A percentile compares a stretch with the other conserved stretches of the same genome.
phyloP scores from a whole-genome alignment of 441 rosid genomes.

The Aleurites moluccanus region DNA sequence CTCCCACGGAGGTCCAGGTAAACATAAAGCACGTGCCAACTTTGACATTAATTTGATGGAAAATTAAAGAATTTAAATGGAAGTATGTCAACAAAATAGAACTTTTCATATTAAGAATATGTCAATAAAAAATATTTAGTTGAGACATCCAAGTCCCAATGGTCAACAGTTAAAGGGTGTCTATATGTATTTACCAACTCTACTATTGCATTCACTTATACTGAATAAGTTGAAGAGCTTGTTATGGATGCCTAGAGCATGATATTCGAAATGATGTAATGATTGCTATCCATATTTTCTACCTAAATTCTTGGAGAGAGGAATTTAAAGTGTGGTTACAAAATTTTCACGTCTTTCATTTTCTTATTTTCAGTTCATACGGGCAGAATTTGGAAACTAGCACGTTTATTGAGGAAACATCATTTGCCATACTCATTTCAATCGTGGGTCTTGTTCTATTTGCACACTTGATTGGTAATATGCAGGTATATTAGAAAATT shows the following conservation, averaged over 20 bases:
- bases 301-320: not conserved
- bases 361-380: constrained; percentile 65
- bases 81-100: not conserved
- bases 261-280: not conserved
- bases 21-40: not conserved
- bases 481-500: constrained; percentile 58
- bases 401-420: constrained; percentile 83
- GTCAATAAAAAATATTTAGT: not conserved
- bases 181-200: not conserved
- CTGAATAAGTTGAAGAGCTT: not conserved
- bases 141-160: not conserved
- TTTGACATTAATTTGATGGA: not conserved
- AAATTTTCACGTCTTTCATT: constrained; percentile 22
- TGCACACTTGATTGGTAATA: constrained; percentile 94
- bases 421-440: constrained; percentile 79
- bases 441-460: constrained; percentile 87
- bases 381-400: constrained; percentile 90
- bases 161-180: not conserved
- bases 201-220: not conserved
- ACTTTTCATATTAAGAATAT: not conserved
- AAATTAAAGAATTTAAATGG: not conserved
- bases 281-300: not conserved
- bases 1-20: not conserved
- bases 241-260: not conserved
- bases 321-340: not conserved